Evolutionary conservation across 768 basidiomycete genomes (phyloP).

Genomic region (Agaricus blazei): DNA sequence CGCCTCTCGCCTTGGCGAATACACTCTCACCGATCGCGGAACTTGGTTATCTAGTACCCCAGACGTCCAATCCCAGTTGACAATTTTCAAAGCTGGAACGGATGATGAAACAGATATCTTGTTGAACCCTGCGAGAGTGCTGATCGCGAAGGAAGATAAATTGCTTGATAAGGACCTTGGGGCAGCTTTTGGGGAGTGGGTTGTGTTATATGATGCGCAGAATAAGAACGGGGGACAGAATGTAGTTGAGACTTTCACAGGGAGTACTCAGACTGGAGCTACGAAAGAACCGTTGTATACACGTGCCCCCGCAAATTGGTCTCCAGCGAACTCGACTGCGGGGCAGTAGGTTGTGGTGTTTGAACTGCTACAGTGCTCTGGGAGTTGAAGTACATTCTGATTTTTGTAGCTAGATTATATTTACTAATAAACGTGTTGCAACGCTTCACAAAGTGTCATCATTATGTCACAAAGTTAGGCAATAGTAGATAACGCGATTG

Average conservation of each 20-base stretch:
- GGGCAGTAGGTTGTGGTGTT: not conserved
- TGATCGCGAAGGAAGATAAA: slow-evolving; percentile 27
- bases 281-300: slow-evolving; percentile 23
- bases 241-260: slow-evolving; percentile 34
- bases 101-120: slow-evolving; percentile 35
- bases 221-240: slow-evolving; percentile 36
- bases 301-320: slow-evolving; percentile 18
- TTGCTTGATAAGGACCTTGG: slow-evolving; percentile 23
- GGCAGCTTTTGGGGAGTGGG: slow-evolving; percentile 40
- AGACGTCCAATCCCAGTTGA: slow-evolving; percentile 25
- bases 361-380: no score
- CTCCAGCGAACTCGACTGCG: not conserved
- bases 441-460: no score
- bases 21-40: slow-evolving; percentile 49
- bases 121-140: slow-evolving; percentile 44
- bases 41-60: slow-evolving; percentile 40
- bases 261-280: slow-evolving; percentile 17
- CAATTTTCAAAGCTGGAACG: slow-evolving; percentile 35
- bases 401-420: no score
- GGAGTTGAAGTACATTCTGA: no score
- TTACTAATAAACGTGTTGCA: no score
- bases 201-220: slow-evolving; percentile 15
- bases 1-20: slow-evolving; percentile 42
- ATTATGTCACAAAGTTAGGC: no score
- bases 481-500: no score